phyloP scores from a whole-genome alignment of 2,329 filamentous ascomycete species.

The Ambrosiella beaveri region DNA sequence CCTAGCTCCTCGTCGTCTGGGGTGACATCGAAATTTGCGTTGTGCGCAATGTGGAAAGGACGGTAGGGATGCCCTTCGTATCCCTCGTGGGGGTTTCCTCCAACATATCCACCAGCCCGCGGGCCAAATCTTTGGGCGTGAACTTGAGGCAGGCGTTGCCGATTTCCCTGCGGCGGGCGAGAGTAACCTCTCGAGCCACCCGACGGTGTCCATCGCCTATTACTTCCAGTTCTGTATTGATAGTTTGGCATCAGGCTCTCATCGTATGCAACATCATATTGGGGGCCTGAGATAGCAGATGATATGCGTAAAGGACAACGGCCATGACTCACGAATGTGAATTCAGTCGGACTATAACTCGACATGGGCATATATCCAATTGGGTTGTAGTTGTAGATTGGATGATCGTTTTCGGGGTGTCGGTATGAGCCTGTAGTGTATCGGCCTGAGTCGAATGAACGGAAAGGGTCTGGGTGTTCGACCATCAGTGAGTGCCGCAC shows the following conservation, averaged over 20 bases:
- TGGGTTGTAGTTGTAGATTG: conserved; percentile 10
- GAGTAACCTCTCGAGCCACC: neutral
- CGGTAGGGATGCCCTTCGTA: conserved; percentile 4
- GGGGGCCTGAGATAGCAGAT: neutral
- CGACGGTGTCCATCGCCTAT: neutral
- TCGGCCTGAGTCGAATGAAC: conserved; percentile 1
- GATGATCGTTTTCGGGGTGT: conserved; percentile 6
- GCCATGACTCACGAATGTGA: neutral
- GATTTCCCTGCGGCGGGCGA: neutral
- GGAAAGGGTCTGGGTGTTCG: conserved; percentile 4
- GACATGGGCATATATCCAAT: neutral
- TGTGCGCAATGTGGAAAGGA: conserved; percentile 5
- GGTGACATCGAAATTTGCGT: neutral
- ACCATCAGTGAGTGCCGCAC: conserved; percentile 11
- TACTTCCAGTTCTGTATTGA: neutral
- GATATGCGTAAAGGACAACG: conserved; percentile 4
- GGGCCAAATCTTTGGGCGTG: neutral
- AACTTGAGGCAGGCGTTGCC: neutral
- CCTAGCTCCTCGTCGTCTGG: neutral
- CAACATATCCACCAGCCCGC: conserved; percentile 1
- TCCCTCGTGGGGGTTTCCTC: neutral
- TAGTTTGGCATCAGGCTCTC: neutral
- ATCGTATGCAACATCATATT: neutral
- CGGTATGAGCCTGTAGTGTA: conserved; percentile 2
- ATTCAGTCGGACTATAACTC: neutral